These are phyloP conservation scores for Malassezia cuniculi DNA, from an alignment of 1,284 basidiomycete genomes.

Conservation along the genomic window DNA sequence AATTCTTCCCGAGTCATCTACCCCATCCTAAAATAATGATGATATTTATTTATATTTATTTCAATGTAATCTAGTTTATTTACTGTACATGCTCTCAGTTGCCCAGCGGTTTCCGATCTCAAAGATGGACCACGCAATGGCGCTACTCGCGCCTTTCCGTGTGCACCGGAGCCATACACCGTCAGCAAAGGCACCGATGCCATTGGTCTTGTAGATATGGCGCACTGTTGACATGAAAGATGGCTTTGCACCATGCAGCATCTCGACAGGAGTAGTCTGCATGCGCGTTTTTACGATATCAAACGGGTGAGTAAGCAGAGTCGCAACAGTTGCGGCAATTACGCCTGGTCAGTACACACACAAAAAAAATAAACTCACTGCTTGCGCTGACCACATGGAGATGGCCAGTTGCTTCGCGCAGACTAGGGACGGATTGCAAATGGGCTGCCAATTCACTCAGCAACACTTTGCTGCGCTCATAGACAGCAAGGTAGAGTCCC, in stretches of 20 bases:
- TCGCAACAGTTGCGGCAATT: constrained; percentile 35
- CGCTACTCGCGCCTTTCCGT: constrained; percentile 36
- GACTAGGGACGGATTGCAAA: background rate
- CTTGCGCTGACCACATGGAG: constrained; percentile 28
- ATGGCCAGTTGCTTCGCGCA: constrained; percentile 21
- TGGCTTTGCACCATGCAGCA: constrained; percentile 9
- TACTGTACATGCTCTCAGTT: background rate
- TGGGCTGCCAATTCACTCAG: no score
- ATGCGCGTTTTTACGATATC: constrained; percentile 44
- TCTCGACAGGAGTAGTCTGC: constrained; percentile 27
- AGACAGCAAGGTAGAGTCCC: constrained; percentile 78
- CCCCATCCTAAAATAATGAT: background rate
- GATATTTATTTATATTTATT: background rate
- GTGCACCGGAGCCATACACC: constrained; percentile 38
- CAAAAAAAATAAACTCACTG: constrained; percentile 9
- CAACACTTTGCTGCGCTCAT: constrained; percentile 49
- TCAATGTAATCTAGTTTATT: background rate
- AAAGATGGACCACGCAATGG: constrained; percentile 44
- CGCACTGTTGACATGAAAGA: constrained; percentile 18
- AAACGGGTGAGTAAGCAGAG: constrained; percentile 41
- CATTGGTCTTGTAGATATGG: constrained; percentile 19
- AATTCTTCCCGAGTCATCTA: background rate
- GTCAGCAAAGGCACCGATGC: constrained; percentile 27
- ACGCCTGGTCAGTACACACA: constrained; percentile 9
- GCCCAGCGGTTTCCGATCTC: constrained; percentile 16